These are phyloP conservation scores for Poteriospumella lacustris DNA, from an alignment of 108 stramenopile species.

Conservation along the genomic window DNA sequence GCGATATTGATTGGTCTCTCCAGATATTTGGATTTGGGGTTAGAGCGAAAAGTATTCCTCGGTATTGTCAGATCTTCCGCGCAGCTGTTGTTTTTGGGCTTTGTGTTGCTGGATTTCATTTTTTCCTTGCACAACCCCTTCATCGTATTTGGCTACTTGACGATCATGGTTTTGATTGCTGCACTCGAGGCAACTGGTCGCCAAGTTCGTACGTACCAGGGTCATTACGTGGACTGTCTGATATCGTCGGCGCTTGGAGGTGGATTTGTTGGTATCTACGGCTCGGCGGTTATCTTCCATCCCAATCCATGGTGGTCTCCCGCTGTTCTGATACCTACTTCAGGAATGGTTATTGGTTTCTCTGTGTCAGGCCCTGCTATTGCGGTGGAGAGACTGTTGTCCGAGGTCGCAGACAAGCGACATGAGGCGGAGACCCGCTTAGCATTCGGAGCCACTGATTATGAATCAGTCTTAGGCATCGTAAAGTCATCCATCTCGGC, in stretches of 20 bases:
- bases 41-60: background rate
- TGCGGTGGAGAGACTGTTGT: constrained; percentile 58
- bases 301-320: constrained; percentile 65
- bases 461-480: constrained; percentile 53
- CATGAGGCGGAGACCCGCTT: constrained; percentile 56
- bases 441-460: constrained; percentile 61
- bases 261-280: background rate
- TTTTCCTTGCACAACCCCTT: background rate
- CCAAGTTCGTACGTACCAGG: background rate
- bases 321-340: constrained; percentile 74
- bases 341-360: constrained; percentile 80
- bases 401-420: constrained; percentile 52
- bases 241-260: background rate
- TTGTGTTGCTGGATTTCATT: constrained; percentile 9
- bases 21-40: background rate
- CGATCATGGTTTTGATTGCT: background rate
- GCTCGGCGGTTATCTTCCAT: constrained; percentile 42
- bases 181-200: background rate
- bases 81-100: constrained; percentile 24
- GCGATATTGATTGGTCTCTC: background rate
- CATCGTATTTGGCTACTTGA: background rate
- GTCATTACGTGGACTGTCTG: background rate
- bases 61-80: background rate
- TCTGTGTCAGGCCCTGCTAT: constrained; percentile 68
- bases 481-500: constrained; percentile 50